Conservation (phyloP, 83 land plant species). For the Picea abies region DNA sequence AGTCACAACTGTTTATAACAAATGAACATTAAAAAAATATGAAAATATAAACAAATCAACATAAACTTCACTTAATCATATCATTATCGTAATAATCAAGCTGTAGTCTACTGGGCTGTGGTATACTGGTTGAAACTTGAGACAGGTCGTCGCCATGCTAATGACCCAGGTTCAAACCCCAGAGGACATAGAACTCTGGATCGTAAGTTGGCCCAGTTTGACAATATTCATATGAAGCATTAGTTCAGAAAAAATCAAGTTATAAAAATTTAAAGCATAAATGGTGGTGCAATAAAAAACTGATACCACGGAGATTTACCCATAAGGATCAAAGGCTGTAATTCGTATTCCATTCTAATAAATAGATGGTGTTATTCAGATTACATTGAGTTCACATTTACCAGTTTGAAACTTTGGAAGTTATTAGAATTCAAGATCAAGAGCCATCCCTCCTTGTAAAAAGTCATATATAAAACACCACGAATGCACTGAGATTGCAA, state of each 20-base stretch:
- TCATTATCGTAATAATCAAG: neutral
- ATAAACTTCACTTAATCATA: neutral
- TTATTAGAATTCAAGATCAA: neutral
- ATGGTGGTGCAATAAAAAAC: neutral
- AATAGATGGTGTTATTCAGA: neutral
- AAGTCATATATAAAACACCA: neutral
- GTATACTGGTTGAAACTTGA: too few relatives aligned
- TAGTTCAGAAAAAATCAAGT: too few relatives aligned
- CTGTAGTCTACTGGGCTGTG: neutral
- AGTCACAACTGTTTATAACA: slow-evolving; percentile 72
- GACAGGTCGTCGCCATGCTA: too few relatives aligned
- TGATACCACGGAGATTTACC: neutral
- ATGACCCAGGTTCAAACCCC: too few relatives aligned
- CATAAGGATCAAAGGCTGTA: neutral
- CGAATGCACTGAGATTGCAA: neutral
- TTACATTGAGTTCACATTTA: neutral
- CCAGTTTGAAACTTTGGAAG: neutral
- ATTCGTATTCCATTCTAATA: neutral
- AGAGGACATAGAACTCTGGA: too few relatives aligned
- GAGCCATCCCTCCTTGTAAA: neutral
- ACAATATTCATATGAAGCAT: too few relatives aligned
- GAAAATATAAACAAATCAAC: neutral
- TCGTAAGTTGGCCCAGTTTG: too few relatives aligned
- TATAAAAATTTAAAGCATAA: neutral
- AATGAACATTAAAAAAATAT: slow-evolving; percentile 12